A percentile compares a stretch with the other conserved stretches of the same genome.
Evolutionary conservation across 2,329 filamentous ascomycete genomes (phyloP).

Genomic region (Fusarium chlamydosporum): DNA sequence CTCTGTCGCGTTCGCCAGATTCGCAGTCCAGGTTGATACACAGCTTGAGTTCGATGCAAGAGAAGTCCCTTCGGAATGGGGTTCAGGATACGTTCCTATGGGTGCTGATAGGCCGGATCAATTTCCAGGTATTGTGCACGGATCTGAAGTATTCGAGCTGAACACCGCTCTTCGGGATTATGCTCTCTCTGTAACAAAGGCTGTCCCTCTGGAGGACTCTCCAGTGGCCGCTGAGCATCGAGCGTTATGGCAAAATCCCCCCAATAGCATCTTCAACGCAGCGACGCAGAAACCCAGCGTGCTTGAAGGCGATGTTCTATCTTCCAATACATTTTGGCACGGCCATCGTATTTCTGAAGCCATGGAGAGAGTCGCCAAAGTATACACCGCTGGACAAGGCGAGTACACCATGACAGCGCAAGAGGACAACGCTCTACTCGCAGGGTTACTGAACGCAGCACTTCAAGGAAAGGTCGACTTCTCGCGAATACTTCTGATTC

Average conservation of each 20-base stretch:
- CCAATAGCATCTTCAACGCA: slow-evolving; percentile 1
- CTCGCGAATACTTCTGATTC: slow-evolving; percentile 33
- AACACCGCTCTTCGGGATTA: slow-evolving; percentile 34
- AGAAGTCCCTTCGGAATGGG: slow-evolving; percentile 39
- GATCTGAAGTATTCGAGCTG: slow-evolving; percentile 43
- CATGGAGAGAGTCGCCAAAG: slow-evolving; percentile 36
- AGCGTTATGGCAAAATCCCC: slow-evolving; percentile 20
- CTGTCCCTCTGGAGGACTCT: slow-evolving; percentile 17
- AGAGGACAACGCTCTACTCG: slow-evolving; percentile 41
- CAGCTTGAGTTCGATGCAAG: slow-evolving; percentile 42
- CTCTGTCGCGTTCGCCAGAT: slow-evolving; percentile 42
- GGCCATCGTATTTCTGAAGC: slow-evolving; percentile 39
- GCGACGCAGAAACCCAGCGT: slow-evolving; percentile 24
- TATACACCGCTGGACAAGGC: slow-evolving; percentile 34
- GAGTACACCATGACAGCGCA: slow-evolving; percentile 45
- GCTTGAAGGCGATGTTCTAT: slow-evolving; percentile 41
- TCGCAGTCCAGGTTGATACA: slow-evolving; percentile 38
- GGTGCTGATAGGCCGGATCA: slow-evolving; percentile 29
- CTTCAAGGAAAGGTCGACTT: slow-evolving; percentile 36
- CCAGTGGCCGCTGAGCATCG: slow-evolving; percentile 20
- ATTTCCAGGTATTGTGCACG: slow-evolving; percentile 36
- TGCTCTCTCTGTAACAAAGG: slow-evolving; percentile 22
- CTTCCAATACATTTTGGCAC: slow-evolving; percentile 45
- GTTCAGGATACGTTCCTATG: slow-evolving; percentile 38
- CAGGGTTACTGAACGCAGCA: slow-evolving; percentile 34